Percentiles rank a stretch among this genome's conserved stretches.
phyloP scores from a whole-genome alignment of 179 eudicot genomes.

The Spinacia oleracea region DNA sequence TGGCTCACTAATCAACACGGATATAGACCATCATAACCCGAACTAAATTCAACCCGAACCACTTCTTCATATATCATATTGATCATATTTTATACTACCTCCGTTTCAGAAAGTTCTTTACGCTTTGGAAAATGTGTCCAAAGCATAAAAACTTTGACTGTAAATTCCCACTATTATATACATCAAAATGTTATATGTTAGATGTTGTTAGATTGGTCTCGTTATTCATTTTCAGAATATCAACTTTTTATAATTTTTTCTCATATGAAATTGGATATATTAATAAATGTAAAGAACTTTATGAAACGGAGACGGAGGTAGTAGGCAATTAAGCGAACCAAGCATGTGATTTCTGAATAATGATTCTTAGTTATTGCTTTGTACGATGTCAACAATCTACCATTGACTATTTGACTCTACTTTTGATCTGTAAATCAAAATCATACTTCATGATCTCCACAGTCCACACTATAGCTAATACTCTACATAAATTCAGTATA shows the following conservation, averaged over 20 bases:
- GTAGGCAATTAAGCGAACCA: neutral
- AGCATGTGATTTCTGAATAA: neutral
- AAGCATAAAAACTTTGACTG: no score
- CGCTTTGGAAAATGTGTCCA: no score
- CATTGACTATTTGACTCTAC: constrained; percentile 9
- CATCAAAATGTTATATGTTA: no score
- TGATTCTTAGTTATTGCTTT: neutral
- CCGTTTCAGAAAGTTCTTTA: no score
- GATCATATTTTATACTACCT: neutral
- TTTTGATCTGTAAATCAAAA: neutral
- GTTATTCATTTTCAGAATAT: no score
- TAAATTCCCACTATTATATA: no score
- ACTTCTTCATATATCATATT: neutral
- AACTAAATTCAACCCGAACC: neutral
- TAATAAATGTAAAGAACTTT: no score
- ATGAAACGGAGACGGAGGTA: no score
- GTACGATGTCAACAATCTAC: neutral
- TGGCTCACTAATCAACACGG: neutral
- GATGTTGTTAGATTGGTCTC: no score
- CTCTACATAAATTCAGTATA: neutral
- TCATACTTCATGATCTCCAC: neutral
- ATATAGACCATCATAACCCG: neutral
- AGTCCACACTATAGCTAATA: no score
- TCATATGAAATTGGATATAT: no score
- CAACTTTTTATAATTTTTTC: no score